Conservation (phyloP, 2,329 filamentous ascomycete species). For the Tolypocladium ovalisporum region DNA sequence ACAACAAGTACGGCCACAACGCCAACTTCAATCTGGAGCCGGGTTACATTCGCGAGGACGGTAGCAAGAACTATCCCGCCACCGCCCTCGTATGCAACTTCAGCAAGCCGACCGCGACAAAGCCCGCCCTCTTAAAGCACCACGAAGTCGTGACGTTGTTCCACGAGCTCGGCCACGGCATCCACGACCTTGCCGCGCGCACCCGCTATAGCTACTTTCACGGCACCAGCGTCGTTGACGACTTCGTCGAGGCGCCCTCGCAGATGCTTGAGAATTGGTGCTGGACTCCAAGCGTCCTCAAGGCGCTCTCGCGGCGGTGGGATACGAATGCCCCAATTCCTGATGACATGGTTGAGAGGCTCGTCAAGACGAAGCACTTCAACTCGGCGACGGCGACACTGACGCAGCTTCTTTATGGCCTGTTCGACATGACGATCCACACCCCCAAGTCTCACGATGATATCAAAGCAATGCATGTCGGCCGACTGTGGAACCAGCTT, state of each 20-base stretch:
- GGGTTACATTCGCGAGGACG: conserved; percentile 55
- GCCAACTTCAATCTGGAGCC: conserved; percentile 78
- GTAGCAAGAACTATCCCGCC: conserved; percentile 62
- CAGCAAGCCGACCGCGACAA: conserved; percentile 65
- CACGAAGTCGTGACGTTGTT: conserved; percentile 76
- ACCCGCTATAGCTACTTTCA: conserved; percentile 56
- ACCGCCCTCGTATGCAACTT: conserved; percentile 81
- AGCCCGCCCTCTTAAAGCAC: conserved; percentile 71
- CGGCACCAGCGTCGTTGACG: conserved; percentile 53
- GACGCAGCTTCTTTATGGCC: conserved; percentile 68
- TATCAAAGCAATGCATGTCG: conserved; percentile 54
- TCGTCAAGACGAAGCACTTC: conserved; percentile 69
- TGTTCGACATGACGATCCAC: conserved; percentile 77
- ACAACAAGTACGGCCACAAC: conserved; percentile 76
- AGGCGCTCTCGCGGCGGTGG: conserved; percentile 63
- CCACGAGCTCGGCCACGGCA: conserved; percentile 64
- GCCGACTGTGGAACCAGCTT: conserved; percentile 60
- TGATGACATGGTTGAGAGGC: conserved; percentile 60
- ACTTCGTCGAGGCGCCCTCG: conserved; percentile 62
- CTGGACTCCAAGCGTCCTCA: conserved; percentile 56
- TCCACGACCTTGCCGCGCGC: conserved; percentile 55
- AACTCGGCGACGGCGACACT: conserved; percentile 73
- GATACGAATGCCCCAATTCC: conserved; percentile 59
- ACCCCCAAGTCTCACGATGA: conserved; percentile 57
- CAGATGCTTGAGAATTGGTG: conserved; percentile 73